Percentiles rank a stretch among this genome's conserved stretches.
These are phyloP conservation scores for Dendrocalamus latiflorus DNA, from an alignment of 202 grass and related monocot species.

Conservation along the genomic window DNA sequence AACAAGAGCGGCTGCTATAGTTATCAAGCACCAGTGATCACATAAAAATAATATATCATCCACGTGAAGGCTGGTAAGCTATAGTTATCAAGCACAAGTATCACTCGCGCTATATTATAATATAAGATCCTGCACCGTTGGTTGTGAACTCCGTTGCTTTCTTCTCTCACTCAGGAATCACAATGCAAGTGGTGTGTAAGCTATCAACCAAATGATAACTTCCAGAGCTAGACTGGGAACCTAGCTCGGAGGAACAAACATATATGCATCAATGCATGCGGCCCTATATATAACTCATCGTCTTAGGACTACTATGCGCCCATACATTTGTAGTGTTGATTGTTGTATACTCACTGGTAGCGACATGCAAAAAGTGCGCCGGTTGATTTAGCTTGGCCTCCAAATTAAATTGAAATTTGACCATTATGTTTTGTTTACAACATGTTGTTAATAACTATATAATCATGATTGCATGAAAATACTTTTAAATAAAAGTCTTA, in stretches of 20 bases:
- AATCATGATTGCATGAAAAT: too few relatives aligned
- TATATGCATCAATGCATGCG: too few relatives aligned
- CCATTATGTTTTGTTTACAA: neutral
- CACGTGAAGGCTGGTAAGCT: neutral
- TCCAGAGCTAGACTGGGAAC: neutral
- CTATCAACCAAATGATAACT: neutral
- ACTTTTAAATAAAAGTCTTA: too few relatives aligned
- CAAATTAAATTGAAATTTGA: neutral
- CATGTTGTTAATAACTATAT: too few relatives aligned
- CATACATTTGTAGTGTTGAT: too few relatives aligned
- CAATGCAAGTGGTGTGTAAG: neutral
- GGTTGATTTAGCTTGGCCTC: too few relatives aligned
- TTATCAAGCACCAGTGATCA: neutral
- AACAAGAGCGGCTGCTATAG: too few relatives aligned
- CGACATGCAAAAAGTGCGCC: neutral
- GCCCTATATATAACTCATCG: neutral
- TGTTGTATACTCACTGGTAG: neutral
- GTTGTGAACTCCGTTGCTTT: neutral
- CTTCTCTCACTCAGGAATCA: neutral
- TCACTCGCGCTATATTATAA: neutral
- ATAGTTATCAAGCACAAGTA: neutral
- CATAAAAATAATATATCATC: neutral
- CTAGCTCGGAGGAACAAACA: neutral
- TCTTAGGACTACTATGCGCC: neutral
- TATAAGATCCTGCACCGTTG: neutral